Evolutionary conservation across 2,329 filamentous ascomycete genomes (phyloP), one percentile per base, ranked within the genome.

Genomic region (Tetracladium maxilliforme): DNA sequence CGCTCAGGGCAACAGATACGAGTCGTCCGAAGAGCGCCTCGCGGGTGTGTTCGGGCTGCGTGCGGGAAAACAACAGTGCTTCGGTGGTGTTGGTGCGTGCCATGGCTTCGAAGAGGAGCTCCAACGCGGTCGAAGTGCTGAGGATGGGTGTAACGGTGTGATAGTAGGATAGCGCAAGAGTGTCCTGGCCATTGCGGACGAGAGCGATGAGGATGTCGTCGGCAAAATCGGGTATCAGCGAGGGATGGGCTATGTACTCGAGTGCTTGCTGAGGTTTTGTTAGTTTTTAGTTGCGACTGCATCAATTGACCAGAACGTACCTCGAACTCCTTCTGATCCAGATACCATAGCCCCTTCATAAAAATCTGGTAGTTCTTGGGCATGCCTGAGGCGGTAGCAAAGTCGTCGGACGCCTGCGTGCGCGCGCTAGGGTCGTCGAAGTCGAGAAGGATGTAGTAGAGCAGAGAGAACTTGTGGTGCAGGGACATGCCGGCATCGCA

Each of bases 371-470:
- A 92, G 36, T 75, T 81, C 28, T 64, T 60, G 2, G 83, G 80
- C 25, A 92, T 60, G 33, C 74, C 71, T 5, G 70, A 71, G 14
- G 54, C 53, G 21, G 52, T 49, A 10, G 73, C 70, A 37, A 87
- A 83, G 2, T 44, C 33, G 12, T 61, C 58, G 3, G 71, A 58
- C 6, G 56, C 40, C 18, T 64, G 58, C 11, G 61, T 49, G 9
- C 27, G 32, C 14, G 32, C 29, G 3, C 40, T 43, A n/a, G 39
- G 34, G 4, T 56, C 50, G 39, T 76, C 68, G 42, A 77, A 68
- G 45, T 92, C 81, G 41, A 82, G 74, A 4, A 92, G 63, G 19
- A 92, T 57, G 47, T 92, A 92, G 58, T 81, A 92, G 34, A 92
- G 60, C 23, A 90, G 64, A 11, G 82, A 81, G 36, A 84, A 70